Evolutionary conservation across 129 eudicot genomes (phyloP).

Genomic region (Ambrosia trifida): DNA sequence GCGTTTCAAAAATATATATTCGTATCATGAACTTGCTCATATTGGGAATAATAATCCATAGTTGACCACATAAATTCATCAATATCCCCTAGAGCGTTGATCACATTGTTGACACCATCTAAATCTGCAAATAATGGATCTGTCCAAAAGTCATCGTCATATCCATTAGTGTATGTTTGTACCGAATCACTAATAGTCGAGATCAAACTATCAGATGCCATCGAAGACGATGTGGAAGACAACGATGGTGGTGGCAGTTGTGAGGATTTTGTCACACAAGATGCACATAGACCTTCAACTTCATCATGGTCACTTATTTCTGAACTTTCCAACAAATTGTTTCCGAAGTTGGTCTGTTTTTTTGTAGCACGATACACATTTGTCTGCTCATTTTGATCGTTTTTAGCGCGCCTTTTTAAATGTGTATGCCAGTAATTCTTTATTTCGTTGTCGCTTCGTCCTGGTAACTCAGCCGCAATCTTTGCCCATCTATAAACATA

Average conservation of each 20-base stretch:
- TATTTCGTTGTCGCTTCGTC: conserved; percentile 48
- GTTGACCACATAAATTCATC: conserved; percentile 25
- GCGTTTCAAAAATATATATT: background rate
- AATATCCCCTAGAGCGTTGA: background rate
- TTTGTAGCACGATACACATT: background rate
- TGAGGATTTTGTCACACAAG: conserved; percentile 16
- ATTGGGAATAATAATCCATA: conserved; percentile 20
- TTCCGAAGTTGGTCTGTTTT: background rate
- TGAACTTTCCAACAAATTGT: background rate
- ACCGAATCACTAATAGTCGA: conserved; percentile 15
- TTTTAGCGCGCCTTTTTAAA: conserved; percentile 32
- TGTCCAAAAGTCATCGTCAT: conserved; percentile 20
- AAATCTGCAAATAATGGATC: conserved; percentile 18
- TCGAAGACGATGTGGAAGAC: background rate
- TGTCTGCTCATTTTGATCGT: conserved; percentile 6
- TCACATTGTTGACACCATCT: background rate
- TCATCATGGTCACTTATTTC: background rate
- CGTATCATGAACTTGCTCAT: conserved; percentile 14
- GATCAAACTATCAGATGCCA: background rate
- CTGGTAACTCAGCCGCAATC: conserved; percentile 43
- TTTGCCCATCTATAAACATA: conserved; percentile 36
- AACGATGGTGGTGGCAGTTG: background rate
- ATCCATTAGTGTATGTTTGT: conserved; percentile 13
- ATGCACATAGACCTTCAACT: conserved; percentile 16
- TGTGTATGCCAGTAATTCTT: conserved; percentile 42